Evolutionary conservation across 1,284 basidiomycete species (phyloP), one percentile per base, ranked within the genome.

Genomic region (Golubevia sp.): DNA sequence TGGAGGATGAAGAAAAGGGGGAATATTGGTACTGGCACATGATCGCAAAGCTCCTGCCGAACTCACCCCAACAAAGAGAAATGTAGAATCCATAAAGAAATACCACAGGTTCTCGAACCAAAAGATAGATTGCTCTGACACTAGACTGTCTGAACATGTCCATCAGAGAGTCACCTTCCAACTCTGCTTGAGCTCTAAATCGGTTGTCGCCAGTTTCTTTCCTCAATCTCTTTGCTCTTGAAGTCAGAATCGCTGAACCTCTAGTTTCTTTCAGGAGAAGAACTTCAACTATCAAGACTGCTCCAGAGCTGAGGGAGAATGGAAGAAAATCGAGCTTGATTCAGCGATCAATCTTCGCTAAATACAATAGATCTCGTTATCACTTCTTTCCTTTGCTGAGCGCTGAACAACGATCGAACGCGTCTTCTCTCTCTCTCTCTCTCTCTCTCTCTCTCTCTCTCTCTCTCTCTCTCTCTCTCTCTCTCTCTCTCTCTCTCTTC

Each of bases 251-350:
- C 62, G 74, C 80, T 20, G 81, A 77, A 48, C 83, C 82, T 30
- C 83, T 75, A 1, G 82, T 84, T 63, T 84, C 83, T 53, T 75
- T 71, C 51, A 84, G 75, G 49, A 84, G 69, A 63, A 82, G 26
- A 50, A 79, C 49, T 48, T 83, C 80, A 56, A 73, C 67, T 44
- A 83, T 57, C 59, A 84, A 71, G 27, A 84, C 71, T 44, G 64
- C 68, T 26, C 73, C 74, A 65, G 73, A 70, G 64, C 30, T 34
- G 30, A 23, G 0, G 4, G 30, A 34, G 15, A 24, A 23, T 8
- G 11, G 24, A 52, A 27, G 15, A 25, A 25, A 15, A 20, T 21
- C 3, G 1, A 51, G 4, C 11, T 15, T 48, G 30, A 11, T 34
- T n/a, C 13, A 20, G 5, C 30, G 4, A 26, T 48, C 34, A 57